phyloP scores from a whole-genome alignment of 2,329 filamentous ascomycete species.

The Colletotrichum echinochloae region DNA sequence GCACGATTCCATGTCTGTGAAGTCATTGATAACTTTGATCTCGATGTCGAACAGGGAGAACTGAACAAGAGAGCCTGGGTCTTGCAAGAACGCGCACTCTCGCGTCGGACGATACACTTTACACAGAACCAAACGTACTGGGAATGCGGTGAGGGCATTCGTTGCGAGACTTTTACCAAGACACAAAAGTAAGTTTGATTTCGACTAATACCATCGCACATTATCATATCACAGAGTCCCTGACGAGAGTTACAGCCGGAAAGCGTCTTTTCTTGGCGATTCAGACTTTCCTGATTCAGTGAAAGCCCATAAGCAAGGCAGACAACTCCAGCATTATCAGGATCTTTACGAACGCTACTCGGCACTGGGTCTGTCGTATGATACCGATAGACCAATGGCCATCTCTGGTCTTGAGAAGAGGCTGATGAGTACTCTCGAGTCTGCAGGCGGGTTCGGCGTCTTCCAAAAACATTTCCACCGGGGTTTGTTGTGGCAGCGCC shows the following conservation, averaged over 20 bases:
- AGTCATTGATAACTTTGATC: conserved; percentile 46
- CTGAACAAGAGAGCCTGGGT: conserved; percentile 18
- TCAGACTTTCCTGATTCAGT: conserved; percentile 2
- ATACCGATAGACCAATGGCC: conserved; percentile 3
- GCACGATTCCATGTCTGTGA: conserved; percentile 42
- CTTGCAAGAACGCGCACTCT: conserved; percentile 6
- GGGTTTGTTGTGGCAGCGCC: conserved; percentile 13
- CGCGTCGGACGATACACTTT: conserved; percentile 4
- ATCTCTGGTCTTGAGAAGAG: conserved; percentile 6
- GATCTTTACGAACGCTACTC: conserved; percentile 13
- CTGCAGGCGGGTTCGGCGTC: background rate
- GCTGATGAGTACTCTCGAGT: background rate
- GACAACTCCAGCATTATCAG: conserved; percentile 3
- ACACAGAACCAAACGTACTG: background rate
- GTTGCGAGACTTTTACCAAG: conserved; percentile 50
- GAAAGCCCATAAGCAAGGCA: background rate
- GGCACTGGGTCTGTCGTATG: background rate
- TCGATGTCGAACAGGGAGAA: background rate
- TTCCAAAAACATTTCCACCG: background rate
- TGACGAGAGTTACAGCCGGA: background rate
- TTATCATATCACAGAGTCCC: background rate
- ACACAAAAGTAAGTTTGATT: conserved; percentile 48
- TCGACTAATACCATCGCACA: background rate
- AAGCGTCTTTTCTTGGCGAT: conserved; percentile 10
- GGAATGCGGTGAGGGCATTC: conserved; percentile 43